A percentile compares a stretch with the other conserved stretches of the same genome.
phyloP scores from a whole-genome alignment of 805 yeast species.

The Wickerhamiella cacticola region DNA sequence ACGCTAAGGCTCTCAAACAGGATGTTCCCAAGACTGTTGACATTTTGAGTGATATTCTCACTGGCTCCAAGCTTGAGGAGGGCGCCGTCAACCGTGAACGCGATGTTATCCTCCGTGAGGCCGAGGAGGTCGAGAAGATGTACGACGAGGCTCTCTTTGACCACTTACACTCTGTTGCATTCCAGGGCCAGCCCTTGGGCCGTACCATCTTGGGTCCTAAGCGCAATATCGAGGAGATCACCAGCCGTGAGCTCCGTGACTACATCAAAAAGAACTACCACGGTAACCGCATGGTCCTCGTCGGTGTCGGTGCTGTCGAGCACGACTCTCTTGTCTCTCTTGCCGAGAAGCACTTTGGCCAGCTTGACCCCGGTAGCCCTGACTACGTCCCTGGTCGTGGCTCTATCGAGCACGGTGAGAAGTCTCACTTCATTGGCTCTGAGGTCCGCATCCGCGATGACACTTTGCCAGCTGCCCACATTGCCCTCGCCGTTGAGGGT shows the following conservation, averaged over 20 bases:
- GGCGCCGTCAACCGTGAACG: conserved; percentile 89
- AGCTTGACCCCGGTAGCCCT: conserved; percentile 36
- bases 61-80: conserved; percentile 70
- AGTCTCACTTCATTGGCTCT: conserved; percentile 73
- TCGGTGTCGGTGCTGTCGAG: conserved; percentile 84
- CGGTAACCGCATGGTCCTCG: conserved; percentile 96
- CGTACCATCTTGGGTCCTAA: conserved; percentile 94
- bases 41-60: conserved; percentile 78
- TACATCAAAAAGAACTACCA: conserved; percentile 80
- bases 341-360: conserved; percentile 60
- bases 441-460: conserved; percentile 76
- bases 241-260: conserved; percentile 59
- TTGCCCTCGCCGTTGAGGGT: conserved; percentile 94
- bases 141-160: conserved; percentile 97
- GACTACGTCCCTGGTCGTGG: conserved; percentile 56
- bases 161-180: conserved; percentile 86
- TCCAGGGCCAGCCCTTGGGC: conserved; percentile 83
- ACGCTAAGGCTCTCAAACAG: conserved; percentile 70
- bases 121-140: conserved; percentile 97
- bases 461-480: conserved; percentile 75
- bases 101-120: conserved; percentile 89
- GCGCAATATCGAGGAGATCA: conserved; percentile 69
- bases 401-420: conserved; percentile 47
- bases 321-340: conserved; percentile 70
- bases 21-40: conserved; percentile 82